Percentiles rank a stretch among this genome's conserved stretches.
Evolutionary conservation across 2,329 filamentous ascomycete genomes (phyloP).

Genomic region (Xylaria arbuscula): DNA sequence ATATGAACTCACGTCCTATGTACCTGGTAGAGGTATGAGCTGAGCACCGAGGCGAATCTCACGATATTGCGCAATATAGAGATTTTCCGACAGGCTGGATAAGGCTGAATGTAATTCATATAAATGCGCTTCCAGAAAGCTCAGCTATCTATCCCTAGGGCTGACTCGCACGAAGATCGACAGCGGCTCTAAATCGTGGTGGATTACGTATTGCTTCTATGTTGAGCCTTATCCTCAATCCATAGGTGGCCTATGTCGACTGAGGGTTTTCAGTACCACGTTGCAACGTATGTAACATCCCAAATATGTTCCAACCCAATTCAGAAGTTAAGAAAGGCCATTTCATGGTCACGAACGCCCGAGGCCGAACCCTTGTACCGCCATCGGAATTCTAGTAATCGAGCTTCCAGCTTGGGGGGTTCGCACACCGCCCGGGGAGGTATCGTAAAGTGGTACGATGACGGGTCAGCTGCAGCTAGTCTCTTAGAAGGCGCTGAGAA

Average conservation of each 20-base stretch:
- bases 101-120: constrained; percentile 31
- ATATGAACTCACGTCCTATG: constrained; percentile 24
- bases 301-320: constrained; percentile 28
- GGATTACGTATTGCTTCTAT: constrained; percentile 1
- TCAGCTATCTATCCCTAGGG: constrained; percentile 2
- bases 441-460: constrained; percentile 22
- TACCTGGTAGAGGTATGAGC: constrained; percentile 9
- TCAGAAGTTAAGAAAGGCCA: constrained; percentile 27
- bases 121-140: constrained; percentile 25
- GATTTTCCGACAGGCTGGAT: constrained; percentile 27
- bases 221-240: not conserved
- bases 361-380: constrained; percentile 25
- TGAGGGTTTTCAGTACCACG: constrained; percentile 18
- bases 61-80: constrained; percentile 35
- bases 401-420: constrained; percentile 23
- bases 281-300: constrained; percentile 35
- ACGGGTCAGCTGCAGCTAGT: constrained; percentile 44
- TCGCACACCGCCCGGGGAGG: constrained; percentile 21
- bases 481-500: constrained; percentile 46
- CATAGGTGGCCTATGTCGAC: not conserved
- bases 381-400: constrained; percentile 29
- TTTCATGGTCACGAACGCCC: constrained; percentile 27
- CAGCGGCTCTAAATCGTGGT: constrained; percentile 23
- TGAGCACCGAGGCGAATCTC: constrained; percentile 22
- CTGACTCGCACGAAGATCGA: constrained; percentile 19